Evolutionary conservation across 2,329 filamentous ascomycete genomes (phyloP), one percentile per base, ranked within the genome.

Genomic region (Grosmannia huntii): DNA sequence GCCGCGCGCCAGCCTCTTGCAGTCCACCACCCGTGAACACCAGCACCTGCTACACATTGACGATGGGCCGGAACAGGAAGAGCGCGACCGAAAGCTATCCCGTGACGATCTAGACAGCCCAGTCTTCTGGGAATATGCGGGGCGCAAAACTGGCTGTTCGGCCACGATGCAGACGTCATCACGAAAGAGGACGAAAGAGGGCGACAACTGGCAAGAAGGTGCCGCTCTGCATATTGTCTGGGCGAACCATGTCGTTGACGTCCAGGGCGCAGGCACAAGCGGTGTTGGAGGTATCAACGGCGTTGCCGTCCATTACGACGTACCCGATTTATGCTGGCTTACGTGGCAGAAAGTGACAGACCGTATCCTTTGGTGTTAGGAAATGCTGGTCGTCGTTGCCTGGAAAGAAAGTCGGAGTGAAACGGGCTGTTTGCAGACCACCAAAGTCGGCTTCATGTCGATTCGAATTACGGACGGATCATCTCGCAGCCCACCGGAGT

Each of bases 101-200:
- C 25, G 55, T 11, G 59, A 64, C 23, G 60, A 46, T 3, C 46
- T 36, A 16, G 61, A 62, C 38, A 67, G 64, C 27, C 62, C 64
- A 0, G 59, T 67, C 7, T 66, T 65, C 58, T 65, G 64, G 66
- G 64, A 63, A 14, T 58, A 57, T 19, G 51, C 59, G 2, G 62
- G 70, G 19, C 71, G 66, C 54, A 68, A 70, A 70, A 73, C 56
- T 73, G 69, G 51, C 66, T 70, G 4, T 66, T 65, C 49, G 59
- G 62, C 28, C 63, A 66, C 28, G 65, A 66, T 53, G 64, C 64
- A 2, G 63, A 65, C 19, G 25, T 51, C 25, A 25, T 51, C 12
- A 16, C 27, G 27, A 51, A 51, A 16, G 49, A 51, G 23, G 49
- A 16, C 27, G 27, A 51, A 51, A 16, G 49, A 51, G 23, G 49